Percentiles rank a stretch among this genome's conserved stretches.
These are phyloP conservation scores for Xanthoparmelia taractica DNA, from an alignment of 495 filamentous ascomycete genomes.

Conservation along the genomic window DNA sequence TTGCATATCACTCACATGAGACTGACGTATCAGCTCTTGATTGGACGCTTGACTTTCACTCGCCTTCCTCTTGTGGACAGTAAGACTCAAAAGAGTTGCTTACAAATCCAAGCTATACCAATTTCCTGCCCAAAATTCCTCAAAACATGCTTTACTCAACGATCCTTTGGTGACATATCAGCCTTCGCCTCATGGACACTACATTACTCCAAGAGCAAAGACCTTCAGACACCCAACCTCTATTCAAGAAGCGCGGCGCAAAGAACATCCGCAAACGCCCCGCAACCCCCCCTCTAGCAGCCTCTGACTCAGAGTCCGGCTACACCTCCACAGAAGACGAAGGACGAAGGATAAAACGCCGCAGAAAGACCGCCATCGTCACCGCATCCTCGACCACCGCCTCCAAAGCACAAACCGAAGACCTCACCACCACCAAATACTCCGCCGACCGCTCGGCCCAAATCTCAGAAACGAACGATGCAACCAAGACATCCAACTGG, in stretches of 20 bases:
- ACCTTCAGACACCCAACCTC: conserved; percentile 42
- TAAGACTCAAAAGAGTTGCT: too few species aligned
- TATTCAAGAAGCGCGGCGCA: conserved; percentile 81
- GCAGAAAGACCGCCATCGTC: conserved; percentile 58
- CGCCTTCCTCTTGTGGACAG: too few species aligned
- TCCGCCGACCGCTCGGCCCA: conserved; percentile 47
- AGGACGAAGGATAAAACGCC: conserved; percentile 66
- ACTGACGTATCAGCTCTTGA: too few species aligned
- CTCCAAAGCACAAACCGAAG: conserved; percentile 33
- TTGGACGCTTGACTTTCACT: too few species aligned
- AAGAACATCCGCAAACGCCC: conserved; percentile 82
- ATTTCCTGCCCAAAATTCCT: too few species aligned
- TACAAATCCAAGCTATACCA: too few species aligned
- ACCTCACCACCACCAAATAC: conserved; percentile 49
- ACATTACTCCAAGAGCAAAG: conserved; percentile 14
- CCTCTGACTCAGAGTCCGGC: conserved; percentile 49
- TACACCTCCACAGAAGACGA: conserved; percentile 76
- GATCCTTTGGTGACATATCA: too few species aligned
- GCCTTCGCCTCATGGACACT: conserved; percentile 19
- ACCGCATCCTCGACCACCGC: conserved; percentile 46
- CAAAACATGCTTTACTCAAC: too few species aligned
- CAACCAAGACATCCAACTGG: conserved; percentile 91
- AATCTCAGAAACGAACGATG: conserved; percentile 68
- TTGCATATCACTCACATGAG: not conserved
- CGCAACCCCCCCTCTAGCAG: conserved; percentile 66